A percentile compares a stretch with the other conserved stretches of the same genome.
These are phyloP conservation scores for Dactylellina parvicollis DNA, from an alignment of 2,329 filamentous ascomycete genomes.

Conservation along the genomic window DNA sequence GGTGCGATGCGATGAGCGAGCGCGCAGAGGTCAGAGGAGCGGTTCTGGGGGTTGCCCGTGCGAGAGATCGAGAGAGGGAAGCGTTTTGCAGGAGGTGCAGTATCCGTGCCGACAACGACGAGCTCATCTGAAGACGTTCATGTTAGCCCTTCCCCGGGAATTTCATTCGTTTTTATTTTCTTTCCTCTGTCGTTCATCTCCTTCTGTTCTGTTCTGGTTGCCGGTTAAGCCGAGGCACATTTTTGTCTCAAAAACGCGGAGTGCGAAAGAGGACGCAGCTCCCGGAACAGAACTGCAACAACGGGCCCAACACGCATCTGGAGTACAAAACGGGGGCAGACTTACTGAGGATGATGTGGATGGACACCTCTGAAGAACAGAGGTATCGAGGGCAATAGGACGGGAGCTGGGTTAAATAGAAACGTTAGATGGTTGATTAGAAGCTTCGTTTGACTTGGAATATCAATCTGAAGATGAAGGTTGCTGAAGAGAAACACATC, in stretches of 20 bases:
- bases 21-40: background rate
- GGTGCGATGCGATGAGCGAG: background rate
- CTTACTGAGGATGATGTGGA: background rate
- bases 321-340: too few species aligned
- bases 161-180: background rate
- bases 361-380: background rate
- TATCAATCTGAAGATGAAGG: background rate
- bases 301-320: background rate
- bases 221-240: conserved; percentile 52
- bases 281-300: background rate
- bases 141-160: too few species aligned
- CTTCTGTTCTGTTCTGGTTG: too few species aligned
- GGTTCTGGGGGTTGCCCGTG: too few species aligned
- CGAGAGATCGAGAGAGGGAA: too few species aligned
- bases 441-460: background rate
- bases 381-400: background rate
- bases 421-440: background rate
- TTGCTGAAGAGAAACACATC: background rate
- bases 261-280: background rate
- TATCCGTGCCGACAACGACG: too few species aligned
- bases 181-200: background rate
- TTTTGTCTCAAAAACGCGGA: conserved; percentile 21
- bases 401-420: background rate
- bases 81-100: too few species aligned
- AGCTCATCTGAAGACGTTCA: too few species aligned